phyloP scores from a whole-genome alignment of 2,329 filamentous ascomycete genomes.

The Rhynchosporium graminicola region DNA sequence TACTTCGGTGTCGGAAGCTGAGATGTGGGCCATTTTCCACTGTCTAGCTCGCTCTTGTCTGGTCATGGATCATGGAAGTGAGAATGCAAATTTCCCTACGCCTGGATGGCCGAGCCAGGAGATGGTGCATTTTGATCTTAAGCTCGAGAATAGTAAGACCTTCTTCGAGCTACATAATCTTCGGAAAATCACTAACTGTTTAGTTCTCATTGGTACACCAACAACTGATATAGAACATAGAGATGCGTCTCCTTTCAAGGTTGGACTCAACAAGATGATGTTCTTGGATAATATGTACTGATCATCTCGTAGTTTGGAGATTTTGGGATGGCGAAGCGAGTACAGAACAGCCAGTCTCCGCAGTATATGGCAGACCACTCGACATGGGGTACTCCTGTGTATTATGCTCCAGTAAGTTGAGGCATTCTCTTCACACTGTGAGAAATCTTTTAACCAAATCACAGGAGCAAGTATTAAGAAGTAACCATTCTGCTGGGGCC shows the following conservation, averaged over 20 bases:
- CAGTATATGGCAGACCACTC: background rate
- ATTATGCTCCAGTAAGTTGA: background rate
- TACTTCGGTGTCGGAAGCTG: background rate
- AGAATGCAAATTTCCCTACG: conserved; percentile 1
- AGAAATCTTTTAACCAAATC: background rate
- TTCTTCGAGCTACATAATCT: background rate
- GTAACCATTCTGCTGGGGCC: background rate
- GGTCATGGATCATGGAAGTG: conserved; percentile 20
- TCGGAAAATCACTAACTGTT: background rate
- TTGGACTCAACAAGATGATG: background rate
- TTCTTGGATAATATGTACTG: background rate
- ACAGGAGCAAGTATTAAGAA: conserved; percentile 2
- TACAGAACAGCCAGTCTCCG: background rate
- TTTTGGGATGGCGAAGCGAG: background rate
- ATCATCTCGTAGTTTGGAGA: background rate
- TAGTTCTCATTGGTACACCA: conserved; percentile 14
- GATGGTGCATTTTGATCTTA: conserved; percentile 25
- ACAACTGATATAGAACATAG: conserved; percentile 18
- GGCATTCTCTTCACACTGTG: background rate
- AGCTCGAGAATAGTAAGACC: conserved; percentile 19
- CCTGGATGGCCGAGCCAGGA: conserved; percentile 6
- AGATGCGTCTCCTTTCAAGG: conserved; percentile 16
- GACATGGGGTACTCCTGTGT: background rate
- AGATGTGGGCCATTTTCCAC: conserved; percentile 24
- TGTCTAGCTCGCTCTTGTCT: conserved; percentile 19